A percentile compares a stretch with the other conserved stretches of the same genome.
Conservation (phyloP, 75 land plant species). For the Adiantum capillusveneris region DNA sequence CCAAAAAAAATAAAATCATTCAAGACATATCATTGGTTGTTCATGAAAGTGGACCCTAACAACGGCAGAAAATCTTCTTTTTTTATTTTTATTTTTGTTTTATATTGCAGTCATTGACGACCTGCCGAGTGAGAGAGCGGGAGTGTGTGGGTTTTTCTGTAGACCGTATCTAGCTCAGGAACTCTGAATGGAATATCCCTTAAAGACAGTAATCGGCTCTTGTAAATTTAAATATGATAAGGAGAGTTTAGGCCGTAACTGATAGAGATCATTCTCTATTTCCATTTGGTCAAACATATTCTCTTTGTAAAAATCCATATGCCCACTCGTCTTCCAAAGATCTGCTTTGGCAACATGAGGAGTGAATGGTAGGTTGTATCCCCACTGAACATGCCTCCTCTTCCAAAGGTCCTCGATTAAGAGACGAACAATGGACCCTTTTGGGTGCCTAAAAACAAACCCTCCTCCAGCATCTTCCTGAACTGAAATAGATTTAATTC, state of each 20-base stretch:
- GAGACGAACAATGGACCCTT: slow-evolving; percentile 85
- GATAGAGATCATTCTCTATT: no score
- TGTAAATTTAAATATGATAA: slow-evolving; percentile 84
- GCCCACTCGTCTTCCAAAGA: slow-evolving; percentile 96
- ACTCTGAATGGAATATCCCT: slow-evolving; percentile 88
- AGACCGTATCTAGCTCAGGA: slow-evolving; percentile 95
- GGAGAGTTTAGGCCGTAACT: slow-evolving; percentile 98
- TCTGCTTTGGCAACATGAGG: slow-evolving; percentile 98
- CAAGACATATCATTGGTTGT: no score
- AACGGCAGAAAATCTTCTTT: no score
- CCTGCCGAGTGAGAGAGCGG: no score
- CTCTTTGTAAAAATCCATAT: slow-evolving; percentile 87
- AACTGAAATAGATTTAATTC: slow-evolving; percentile 78
- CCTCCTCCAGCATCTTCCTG: slow-evolving; percentile 99
- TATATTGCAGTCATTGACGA: no score
- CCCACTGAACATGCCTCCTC: slow-evolving; percentile 57
- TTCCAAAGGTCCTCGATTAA: slow-evolving; percentile 92
- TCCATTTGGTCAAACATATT: no score
- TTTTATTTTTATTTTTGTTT: no score
- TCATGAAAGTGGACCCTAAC: no score
- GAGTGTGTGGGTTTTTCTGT: no score
- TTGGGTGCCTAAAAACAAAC: slow-evolving; percentile 95
- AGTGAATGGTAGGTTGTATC: slow-evolving; percentile 84
- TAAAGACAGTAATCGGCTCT: slow-evolving; percentile 63
- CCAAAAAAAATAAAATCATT: no score